These are phyloP conservation scores for Colletotrichum lentis DNA, from an alignment of 2,329 filamentous ascomycete genomes.

Conservation along the genomic window DNA sequence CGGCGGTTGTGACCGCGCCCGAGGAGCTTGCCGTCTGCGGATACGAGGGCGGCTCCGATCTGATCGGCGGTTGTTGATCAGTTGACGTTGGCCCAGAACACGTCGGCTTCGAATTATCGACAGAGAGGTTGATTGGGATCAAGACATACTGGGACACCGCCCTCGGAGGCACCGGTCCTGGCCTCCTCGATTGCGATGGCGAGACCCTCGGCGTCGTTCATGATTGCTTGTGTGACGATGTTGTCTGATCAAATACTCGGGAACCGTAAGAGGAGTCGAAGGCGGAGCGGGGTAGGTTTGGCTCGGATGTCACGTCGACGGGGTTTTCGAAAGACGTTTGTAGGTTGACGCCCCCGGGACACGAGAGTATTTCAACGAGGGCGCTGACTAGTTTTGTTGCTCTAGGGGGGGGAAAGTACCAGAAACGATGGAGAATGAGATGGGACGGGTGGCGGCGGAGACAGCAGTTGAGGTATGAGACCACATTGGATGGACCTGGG, in stretches of 20 bases:
- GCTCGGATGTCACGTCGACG: neutral
- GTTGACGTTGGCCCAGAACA: neutral
- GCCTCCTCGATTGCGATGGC: conserved; percentile 37
- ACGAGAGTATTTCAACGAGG: neutral
- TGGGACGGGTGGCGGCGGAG: conserved; percentile 16
- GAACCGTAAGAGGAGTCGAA: neutral
- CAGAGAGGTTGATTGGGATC: neutral
- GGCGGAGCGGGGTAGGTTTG: too few species aligned
- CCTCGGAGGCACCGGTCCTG: conserved; percentile 29
- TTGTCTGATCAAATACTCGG: neutral
- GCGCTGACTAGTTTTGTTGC: conserved; percentile 6
- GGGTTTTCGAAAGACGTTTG: neutral
- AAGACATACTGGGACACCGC: conserved; percentile 30
- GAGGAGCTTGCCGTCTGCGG: conserved; percentile 72
- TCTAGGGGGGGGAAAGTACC: neutral
- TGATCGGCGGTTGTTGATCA: neutral
- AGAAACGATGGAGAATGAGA: conserved; percentile 3
- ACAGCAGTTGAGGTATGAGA: conserved; percentile 20
- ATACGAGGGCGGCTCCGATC: conserved; percentile 68
- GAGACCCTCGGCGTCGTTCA: conserved; percentile 35
- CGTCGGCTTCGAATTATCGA: neutral
- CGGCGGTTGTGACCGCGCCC: conserved; percentile 79
- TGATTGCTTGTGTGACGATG: neutral
- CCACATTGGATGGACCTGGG: conserved; percentile 9
- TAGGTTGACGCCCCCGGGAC: neutral